These are phyloP conservation scores for Silene coronaria DNA, from an alignment of 179 eudicot genomes.

Conservation along the genomic window DNA sequence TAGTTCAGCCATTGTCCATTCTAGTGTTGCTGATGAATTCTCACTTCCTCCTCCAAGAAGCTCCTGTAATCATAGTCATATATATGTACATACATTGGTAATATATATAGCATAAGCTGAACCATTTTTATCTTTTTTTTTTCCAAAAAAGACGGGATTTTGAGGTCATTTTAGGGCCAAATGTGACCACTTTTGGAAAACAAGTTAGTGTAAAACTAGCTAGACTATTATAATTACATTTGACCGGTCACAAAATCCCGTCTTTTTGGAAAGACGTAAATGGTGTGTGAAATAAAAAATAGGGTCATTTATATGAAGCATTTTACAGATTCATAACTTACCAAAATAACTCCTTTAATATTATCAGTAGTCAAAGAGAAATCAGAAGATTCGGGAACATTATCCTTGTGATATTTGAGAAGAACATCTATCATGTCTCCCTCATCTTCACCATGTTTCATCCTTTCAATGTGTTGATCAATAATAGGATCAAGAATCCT, in stretches of 20 bases:
- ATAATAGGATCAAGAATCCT: constrained; percentile 17
- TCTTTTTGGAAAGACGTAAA: too few relatives aligned
- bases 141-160: too few relatives aligned
- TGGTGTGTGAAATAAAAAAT: too few relatives aligned
- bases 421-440: constrained; percentile 25
- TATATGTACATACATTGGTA: too few relatives aligned
- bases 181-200: too few relatives aligned
- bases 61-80: constrained; percentile 7
- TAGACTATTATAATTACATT: too few relatives aligned
- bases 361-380: constrained; percentile 16
- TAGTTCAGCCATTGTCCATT: constrained; percentile 26
- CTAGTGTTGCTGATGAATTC: constrained; percentile 17
- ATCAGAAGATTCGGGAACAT: background rate
- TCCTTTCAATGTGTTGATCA: constrained; percentile 20
- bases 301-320: too few relatives aligned
- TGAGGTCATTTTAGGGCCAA: too few relatives aligned
- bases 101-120: too few relatives aligned
- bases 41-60: constrained; percentile 23
- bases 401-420: constrained; percentile 16
- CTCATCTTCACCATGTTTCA: background rate
- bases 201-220: too few relatives aligned
- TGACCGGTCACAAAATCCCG: too few relatives aligned
- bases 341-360: constrained; percentile 22
- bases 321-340: background rate
- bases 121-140: too few relatives aligned